These are phyloP conservation scores for Pythium insidiosum DNA, from an alignment of 352 stramenopile genomes.

Conservation along the genomic window DNA sequence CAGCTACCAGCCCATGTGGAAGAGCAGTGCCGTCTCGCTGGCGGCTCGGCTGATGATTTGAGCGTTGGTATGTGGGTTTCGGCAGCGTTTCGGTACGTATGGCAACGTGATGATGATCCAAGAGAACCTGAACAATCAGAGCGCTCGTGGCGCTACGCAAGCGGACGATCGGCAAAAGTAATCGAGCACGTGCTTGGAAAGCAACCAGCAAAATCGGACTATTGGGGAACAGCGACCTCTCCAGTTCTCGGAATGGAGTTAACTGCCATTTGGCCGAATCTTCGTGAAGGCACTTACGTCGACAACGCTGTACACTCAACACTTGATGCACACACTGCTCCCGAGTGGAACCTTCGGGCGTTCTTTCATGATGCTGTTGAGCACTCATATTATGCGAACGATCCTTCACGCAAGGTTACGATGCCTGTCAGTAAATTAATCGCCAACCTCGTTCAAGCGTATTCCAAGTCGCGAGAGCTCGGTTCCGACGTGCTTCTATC, in stretches of 20 bases:
- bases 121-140: conserved; percentile 21
- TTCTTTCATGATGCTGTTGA: conserved; percentile 31
- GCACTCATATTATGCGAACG: conserved; percentile 19
- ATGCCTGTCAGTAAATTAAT: conserved; percentile 58
- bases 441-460: conserved; percentile 67
- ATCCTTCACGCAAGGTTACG: conserved; percentile 31
- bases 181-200: no score
- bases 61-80: conserved; percentile 54
- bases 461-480: conserved; percentile 57
- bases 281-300: conserved; percentile 75
- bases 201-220: no score
- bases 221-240: conserved; percentile 24
- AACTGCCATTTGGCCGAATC: conserved; percentile 51
- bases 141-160: conserved; percentile 5
- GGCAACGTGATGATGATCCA: conserved; percentile 34
- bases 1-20: conserved; percentile 53
- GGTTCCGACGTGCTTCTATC: conserved; percentile 65
- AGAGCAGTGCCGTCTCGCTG: conserved; percentile 39
- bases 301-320: conserved; percentile 83
- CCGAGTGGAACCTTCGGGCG: conserved; percentile 51
- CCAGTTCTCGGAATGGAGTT: conserved; percentile 52
- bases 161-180: no score
- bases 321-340: conserved; percentile 49
- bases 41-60: conserved; percentile 17
- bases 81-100: conserved; percentile 56